Base-by-base conservation (phyloP, 495 filamentous ascomycete species). In the Hypoxylon subgilvum region DNA sequence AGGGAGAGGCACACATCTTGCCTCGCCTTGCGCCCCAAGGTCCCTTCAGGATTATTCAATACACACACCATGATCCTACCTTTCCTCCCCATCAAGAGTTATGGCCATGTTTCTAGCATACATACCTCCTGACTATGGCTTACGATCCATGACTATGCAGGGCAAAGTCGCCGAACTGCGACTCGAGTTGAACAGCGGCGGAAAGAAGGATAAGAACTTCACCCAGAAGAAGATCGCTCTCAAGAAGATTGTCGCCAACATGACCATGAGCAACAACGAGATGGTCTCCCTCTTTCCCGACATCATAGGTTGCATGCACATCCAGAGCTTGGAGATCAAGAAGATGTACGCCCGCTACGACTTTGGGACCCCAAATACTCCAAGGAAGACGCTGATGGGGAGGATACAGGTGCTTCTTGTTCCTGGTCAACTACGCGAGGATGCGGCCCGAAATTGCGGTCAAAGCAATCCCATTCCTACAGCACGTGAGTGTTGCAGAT, bases 231-330 rank as follows among this genome's bases (percentile, higher is more conserved):
- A 97, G 84, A 96, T 96, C 69, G 93, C 94, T 22, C 81, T 99
- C 44, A 99, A 99, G 85, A 97, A 97, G 81, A 97, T 99, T 62
- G 94, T 99, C 67, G 94, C 94, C 63, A 99, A 97, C 70, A 97
- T 99, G 94, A 97, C 94, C 49, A 97, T 97, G 94, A 96, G 91
- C 83, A 99, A 97, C 73, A 99, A 99, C 66, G 94, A 99, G 73
- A 99, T 99, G 94, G 88, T 97, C 45, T 91, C 89, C 17, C 76
- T 99, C 53, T 99, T 99, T 63, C 92, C 95, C 18, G 94, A 99
- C 72, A 86, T 99, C 30, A 87, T 97, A 63, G 86, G 78, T 43
- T 96, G 92, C 78, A 99, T 99, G 94, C 85, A 88, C 52, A 88
- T 97, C 49, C 88, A 87, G 36, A 92, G 88, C 62, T 76, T 97